phyloP scores from a whole-genome alignment of 768 basidiomycete genomes.

The Leccinum olivaceopallidum region DNA sequence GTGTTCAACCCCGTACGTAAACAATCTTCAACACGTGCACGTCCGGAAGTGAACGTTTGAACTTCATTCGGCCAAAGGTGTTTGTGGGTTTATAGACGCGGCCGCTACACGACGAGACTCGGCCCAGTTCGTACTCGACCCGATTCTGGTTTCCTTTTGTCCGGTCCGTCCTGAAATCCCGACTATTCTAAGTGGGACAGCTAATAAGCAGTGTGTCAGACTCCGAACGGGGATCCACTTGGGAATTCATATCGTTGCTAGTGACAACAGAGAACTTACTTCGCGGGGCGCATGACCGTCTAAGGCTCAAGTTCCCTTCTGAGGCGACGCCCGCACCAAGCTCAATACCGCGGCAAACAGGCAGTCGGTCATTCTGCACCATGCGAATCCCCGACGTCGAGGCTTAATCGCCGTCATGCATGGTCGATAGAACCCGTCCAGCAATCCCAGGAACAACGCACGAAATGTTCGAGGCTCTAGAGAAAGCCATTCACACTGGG shows the following conservation, averaged over 20 bases:
- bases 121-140: constrained; percentile 14
- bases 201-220: constrained; percentile 7
- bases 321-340: constrained; percentile 7
- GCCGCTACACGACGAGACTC: constrained; percentile 20
- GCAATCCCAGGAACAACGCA: constrained; percentile 13
- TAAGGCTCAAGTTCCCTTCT: constrained; percentile 7
- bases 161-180: constrained; percentile 16
- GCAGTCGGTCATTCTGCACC: constrained; percentile 6
- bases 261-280: constrained; percentile 26
- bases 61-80: constrained; percentile 15
- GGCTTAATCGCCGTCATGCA: constrained; percentile 23
- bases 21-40: constrained; percentile 27
- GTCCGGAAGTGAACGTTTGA: constrained; percentile 21
- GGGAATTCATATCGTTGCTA: constrained; percentile 26
- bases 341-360: constrained; percentile 18
- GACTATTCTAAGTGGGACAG: constrained; percentile 1
- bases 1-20: constrained; percentile 29
- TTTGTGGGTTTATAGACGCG: constrained; percentile 12
- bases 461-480: constrained; percentile 10
- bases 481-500: constrained; percentile 2
- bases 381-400: constrained; percentile 28
- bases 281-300: constrained; percentile 9
- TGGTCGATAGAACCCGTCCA: constrained; percentile 5
- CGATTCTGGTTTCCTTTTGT: constrained; percentile 9
- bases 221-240: constrained; percentile 23